Base-by-base conservation (phyloP, 257 asterid genomes). In the Gynochthodes officinalis region DNA sequence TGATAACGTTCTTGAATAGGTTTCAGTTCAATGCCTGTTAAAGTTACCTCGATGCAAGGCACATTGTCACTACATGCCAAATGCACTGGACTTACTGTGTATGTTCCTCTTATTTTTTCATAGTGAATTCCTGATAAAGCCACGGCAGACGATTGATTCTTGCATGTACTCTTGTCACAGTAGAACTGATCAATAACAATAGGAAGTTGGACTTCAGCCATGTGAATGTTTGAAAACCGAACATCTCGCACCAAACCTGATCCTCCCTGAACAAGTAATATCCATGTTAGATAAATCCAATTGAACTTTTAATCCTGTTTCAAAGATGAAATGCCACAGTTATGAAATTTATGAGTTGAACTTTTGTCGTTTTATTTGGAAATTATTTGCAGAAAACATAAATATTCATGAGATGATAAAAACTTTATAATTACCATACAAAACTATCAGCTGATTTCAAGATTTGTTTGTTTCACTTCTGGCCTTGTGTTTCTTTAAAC, bases 71-170 rank as follows among this genome's bases (percentile, higher is more conserved):
- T 92, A 78, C 99, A 95, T 5, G 99, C 95, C 16, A 95, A 69
- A 77, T 95, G 99, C 67, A 92, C 86, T 1, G 98, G 98, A 66
- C 90, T 95, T 7, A 92, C 96, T 0, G 99, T 92, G 75, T 95
- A 95, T 7, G 98, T 92, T 50, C 99, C 99, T 25, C 88, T 75
- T 75, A 95, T 87, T 64, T 85, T 85, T 21, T 78, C 92, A 40
- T 82, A 92, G 84, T 84, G 83, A 77, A 95, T 89, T 44, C 97
- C 96, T 25, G 99, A 84, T 72, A 95, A 76, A 27, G 94, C 86
- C 72, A 95, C 98, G 0, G 96, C 98, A 0, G 90, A 57, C 4
- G 97, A 85, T 49, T 92, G 94, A 69, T 95, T 95, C 88, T 52
- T 82, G 89, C 99, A 95, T 2, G 35, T 70, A 0, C 76, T 52